Percentiles rank a stretch among this genome's conserved stretches.
Conservation (phyloP, 1,284 basidiomycete genomes). For the Tilletia horrida region DNA sequence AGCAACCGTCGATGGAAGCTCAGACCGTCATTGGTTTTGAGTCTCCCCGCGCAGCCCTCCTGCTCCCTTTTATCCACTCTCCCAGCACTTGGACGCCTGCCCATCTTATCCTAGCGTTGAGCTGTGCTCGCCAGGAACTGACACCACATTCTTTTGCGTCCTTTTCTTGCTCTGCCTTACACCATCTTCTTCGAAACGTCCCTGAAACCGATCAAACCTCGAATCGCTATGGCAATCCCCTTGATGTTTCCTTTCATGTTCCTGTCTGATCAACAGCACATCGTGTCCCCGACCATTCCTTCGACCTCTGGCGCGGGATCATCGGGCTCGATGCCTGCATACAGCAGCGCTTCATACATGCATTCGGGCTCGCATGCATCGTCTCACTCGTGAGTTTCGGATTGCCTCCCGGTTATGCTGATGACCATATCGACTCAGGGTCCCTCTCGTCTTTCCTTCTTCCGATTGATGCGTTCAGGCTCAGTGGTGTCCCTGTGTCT, state of each 20-base stretch:
- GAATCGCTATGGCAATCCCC: too few species aligned
- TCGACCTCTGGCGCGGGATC: constrained; percentile 15
- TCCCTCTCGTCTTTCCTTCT: too few species aligned
- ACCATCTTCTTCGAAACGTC: too few species aligned
- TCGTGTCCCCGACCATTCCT: constrained; percentile 2
- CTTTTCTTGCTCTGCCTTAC: background rate
- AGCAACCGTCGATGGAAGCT: too few species aligned
- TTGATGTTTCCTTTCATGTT: background rate
- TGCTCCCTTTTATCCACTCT: too few species aligned
- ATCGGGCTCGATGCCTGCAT: constrained; percentile 6
- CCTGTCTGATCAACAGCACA: background rate
- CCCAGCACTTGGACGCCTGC: too few species aligned
- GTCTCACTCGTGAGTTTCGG: constrained; percentile 12
- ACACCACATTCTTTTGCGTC: background rate
- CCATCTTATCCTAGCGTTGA: too few species aligned
- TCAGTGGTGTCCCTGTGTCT: constrained; percentile 4
- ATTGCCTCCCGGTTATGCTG: too few species aligned
- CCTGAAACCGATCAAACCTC: too few species aligned
- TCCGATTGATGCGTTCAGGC: background rate
- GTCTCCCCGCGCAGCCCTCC: too few species aligned
- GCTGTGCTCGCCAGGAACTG: background rate
- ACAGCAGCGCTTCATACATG: constrained; percentile 12
- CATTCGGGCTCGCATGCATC: background rate
- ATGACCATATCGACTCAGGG: too few species aligned
- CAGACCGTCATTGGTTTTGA: too few species aligned